Evolutionary conservation across 2,329 filamentous ascomycete species (phyloP).

Genomic region (Knufia petricola): DNA sequence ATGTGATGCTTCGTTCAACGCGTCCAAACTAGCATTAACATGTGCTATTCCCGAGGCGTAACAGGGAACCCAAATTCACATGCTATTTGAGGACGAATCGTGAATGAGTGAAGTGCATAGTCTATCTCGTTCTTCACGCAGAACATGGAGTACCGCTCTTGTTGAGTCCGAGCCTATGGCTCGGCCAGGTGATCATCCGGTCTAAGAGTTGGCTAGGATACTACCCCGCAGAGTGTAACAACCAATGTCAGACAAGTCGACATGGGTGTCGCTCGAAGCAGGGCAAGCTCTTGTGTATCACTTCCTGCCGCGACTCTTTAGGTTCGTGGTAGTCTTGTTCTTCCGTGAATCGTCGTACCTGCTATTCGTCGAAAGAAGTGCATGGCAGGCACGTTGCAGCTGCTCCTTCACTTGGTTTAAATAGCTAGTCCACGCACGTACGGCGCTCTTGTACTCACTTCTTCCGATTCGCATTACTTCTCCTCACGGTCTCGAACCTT

Average conservation of each 20-base stretch:
- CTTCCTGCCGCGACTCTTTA: background rate
- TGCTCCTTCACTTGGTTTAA: background rate
- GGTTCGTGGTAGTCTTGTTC: background rate
- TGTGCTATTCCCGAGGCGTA: background rate
- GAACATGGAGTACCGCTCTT: background rate
- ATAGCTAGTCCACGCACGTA: background rate
- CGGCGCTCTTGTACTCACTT: constrained; percentile 1
- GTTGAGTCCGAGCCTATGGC: background rate
- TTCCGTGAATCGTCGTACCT: background rate
- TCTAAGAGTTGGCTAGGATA: background rate
- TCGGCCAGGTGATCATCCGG: no score
- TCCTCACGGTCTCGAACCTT: constrained; percentile 2
- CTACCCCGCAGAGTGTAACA: background rate
- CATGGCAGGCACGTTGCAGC: constrained; percentile 3
- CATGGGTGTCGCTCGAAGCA: no score
- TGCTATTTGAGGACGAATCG: no score
- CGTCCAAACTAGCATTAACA: constrained; percentile 1
- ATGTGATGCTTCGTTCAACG: constrained; percentile 2
- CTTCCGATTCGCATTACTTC: constrained; percentile 5
- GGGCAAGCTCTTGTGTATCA: no score
- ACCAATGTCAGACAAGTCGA: background rate
- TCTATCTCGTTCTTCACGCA: background rate
- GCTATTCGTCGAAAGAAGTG: background rate
- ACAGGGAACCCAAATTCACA: background rate
- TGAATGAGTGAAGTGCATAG: no score